Conservation (phyloP, 495 filamentous ascomycete species). For the Alectoria sarmentosa region DNA sequence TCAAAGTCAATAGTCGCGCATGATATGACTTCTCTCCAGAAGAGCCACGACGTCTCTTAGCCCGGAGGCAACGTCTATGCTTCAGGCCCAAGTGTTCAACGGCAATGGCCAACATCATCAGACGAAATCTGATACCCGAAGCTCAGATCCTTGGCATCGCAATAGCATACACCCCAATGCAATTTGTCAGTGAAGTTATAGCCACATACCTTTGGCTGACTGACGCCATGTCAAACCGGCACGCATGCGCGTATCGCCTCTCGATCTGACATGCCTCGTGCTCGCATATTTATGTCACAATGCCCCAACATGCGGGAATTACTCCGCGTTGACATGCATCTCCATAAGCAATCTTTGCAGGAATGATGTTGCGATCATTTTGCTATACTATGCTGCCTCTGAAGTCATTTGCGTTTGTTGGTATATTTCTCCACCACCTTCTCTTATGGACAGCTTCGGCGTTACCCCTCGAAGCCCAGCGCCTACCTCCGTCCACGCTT, state of each 20-base stretch:
- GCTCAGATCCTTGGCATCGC: not conserved
- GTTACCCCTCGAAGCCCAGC: not conserved
- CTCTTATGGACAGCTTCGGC: not conserved
- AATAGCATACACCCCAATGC: not conserved
- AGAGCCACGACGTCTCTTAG: not conserved
- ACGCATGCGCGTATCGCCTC: not conserved
- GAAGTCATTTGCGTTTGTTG: not conserved
- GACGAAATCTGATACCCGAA: not conserved
- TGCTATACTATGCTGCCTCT: not conserved
- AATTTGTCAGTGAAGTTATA: not conserved
- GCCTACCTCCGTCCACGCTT: not conserved
- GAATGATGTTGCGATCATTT: no score
- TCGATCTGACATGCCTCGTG: not conserved
- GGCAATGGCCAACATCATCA: not conserved
- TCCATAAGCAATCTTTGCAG: not conserved
- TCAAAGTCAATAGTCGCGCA: slow-evolving; percentile 1
- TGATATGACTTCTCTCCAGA: not conserved
- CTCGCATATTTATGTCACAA: not conserved
- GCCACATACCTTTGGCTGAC: not conserved
- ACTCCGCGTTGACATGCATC: not conserved
- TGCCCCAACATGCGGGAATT: not conserved
- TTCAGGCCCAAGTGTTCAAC: not conserved
- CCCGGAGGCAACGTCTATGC: not conserved
- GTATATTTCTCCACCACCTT: not conserved
- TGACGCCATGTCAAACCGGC: not conserved